A percentile compares a stretch with the other conserved stretches of the same genome.
Evolutionary conservation across 768 basidiomycete species (phyloP).

Genomic region (Boletus rubropictus): DNA sequence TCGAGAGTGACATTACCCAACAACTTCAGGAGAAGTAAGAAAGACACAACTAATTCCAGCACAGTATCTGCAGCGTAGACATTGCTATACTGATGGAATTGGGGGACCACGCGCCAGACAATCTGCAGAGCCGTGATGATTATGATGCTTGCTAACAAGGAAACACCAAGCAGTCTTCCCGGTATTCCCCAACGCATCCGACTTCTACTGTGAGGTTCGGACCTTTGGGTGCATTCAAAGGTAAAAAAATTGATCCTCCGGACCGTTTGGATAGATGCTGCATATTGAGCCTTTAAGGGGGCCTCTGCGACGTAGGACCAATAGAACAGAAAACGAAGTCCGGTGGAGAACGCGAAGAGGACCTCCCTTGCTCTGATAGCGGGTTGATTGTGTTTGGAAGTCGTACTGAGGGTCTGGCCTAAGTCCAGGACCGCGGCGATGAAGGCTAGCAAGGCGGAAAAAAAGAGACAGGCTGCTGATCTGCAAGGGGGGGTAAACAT

Average conservation of each 20-base stretch:
- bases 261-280: conserved; percentile 26
- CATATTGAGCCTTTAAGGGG: conserved; percentile 32
- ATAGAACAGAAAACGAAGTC: conserved; percentile 58
- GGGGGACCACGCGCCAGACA: conserved; percentile 49
- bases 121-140: conserved; percentile 53
- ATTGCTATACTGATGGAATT: conserved; percentile 35
- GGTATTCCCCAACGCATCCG: conserved; percentile 62
- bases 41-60: conserved; percentile 53
- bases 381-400: conserved; percentile 21
- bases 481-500: conserved; percentile 26
- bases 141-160: conserved; percentile 40
- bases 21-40: conserved; percentile 58
- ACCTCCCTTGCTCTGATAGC: conserved; percentile 53
- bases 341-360: conserved; percentile 49
- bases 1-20: conserved; percentile 44
- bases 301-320: conserved; percentile 61
- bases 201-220: conserved; percentile 47
- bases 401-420: conserved; percentile 40
- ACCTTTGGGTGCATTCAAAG: conserved; percentile 9
- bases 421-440: conserved; percentile 60
- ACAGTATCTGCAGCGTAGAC: conserved; percentile 56
- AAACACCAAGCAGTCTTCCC: conserved; percentile 50
- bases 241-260: conserved; percentile 12
- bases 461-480: conserved; percentile 46
- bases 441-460: conserved; percentile 56